Conservation (phyloP, 805 yeast genomes). For the Starmerella potacharoeniae region DNA sequence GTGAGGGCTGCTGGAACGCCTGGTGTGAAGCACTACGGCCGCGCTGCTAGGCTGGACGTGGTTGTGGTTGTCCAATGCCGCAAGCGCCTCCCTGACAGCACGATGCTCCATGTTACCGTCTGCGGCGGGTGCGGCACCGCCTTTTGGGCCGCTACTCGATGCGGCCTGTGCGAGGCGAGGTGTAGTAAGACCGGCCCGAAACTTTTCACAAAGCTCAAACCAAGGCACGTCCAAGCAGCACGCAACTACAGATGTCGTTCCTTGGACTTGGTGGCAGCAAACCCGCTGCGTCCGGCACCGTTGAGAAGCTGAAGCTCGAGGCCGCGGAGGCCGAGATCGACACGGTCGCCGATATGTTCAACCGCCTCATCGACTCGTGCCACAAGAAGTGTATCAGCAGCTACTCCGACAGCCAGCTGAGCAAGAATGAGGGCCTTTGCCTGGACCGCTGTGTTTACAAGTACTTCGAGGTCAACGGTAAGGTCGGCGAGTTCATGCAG, state of each 20-base stretch:
- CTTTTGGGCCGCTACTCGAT: background rate
- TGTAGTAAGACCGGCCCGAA: background rate
- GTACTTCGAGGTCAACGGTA: conserved; percentile 86
- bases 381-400: conserved; percentile 69
- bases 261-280: conserved; percentile 45
- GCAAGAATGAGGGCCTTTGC: conserved; percentile 73
- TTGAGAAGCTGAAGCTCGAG: conserved; percentile 27
- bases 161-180: background rate
- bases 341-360: conserved; percentile 96
- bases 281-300: conserved; percentile 25
- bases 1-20: background rate
- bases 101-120: too few species aligned
- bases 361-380: conserved; percentile 77
- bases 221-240: background rate
- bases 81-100: background rate
- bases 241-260: conserved; percentile 28
- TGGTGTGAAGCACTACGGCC: background rate
- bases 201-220: conserved; percentile 2
- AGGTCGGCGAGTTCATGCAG: conserved; percentile 63
- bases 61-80: background rate
- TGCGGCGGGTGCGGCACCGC: too few species aligned
- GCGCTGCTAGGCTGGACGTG: background rate
- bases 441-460: conserved; percentile 93
- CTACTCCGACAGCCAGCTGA: conserved; percentile 63
- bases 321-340: conserved; percentile 97